These are phyloP conservation scores for Exophiala bonariae DNA, from an alignment of 2,329 filamentous ascomycete genomes.

Conservation along the genomic window DNA sequence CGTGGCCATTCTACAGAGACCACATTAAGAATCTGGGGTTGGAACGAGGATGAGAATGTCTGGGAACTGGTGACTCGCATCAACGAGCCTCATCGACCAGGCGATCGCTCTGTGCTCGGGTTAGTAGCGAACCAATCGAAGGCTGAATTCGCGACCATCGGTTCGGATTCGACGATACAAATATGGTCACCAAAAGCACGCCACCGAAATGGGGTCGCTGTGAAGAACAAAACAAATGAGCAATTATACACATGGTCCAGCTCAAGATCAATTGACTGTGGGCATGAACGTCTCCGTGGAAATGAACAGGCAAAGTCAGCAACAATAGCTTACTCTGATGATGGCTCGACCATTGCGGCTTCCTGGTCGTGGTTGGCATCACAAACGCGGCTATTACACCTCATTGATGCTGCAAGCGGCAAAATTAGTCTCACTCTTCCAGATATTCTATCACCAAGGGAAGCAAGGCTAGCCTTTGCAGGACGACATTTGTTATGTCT, in stretches of 20 bases:
- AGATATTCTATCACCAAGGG: slow-evolving; percentile 64
- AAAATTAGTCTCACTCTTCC: slow-evolving; percentile 66
- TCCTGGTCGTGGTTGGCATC: slow-evolving; percentile 50
- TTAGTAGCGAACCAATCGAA: slow-evolving; percentile 69
- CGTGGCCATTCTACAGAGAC: slow-evolving; percentile 55
- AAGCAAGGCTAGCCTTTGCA: slow-evolving; percentile 70
- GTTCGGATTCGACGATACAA: slow-evolving; percentile 74
- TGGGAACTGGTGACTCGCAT: slow-evolving; percentile 82
- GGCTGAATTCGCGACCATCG: slow-evolving; percentile 78
- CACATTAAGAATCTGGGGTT: slow-evolving; percentile 88
- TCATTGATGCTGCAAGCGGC: slow-evolving; percentile 73
- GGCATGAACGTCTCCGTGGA: slow-evolving; percentile 37
- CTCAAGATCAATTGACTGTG: slow-evolving; percentile 46
- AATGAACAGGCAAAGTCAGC: slow-evolving; percentile 44
- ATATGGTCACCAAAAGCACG: slow-evolving; percentile 78
- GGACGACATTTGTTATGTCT: slow-evolving; percentile 74
- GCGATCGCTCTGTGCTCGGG: slow-evolving; percentile 63
- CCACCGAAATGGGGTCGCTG: slow-evolving; percentile 59
- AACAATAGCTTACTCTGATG: slow-evolving; percentile 74
- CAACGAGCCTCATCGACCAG: slow-evolving; percentile 73
- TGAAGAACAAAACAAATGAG: slow-evolving; percentile 53
- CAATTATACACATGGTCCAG: slow-evolving; percentile 74
- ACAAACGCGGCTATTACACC: slow-evolving; percentile 64
- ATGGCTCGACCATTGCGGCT: slow-evolving; percentile 75
- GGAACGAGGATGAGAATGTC: slow-evolving; percentile 47